Evolutionary conservation across 257 asterid species (phyloP).

Genomic region (Paulownia fortunei): DNA sequence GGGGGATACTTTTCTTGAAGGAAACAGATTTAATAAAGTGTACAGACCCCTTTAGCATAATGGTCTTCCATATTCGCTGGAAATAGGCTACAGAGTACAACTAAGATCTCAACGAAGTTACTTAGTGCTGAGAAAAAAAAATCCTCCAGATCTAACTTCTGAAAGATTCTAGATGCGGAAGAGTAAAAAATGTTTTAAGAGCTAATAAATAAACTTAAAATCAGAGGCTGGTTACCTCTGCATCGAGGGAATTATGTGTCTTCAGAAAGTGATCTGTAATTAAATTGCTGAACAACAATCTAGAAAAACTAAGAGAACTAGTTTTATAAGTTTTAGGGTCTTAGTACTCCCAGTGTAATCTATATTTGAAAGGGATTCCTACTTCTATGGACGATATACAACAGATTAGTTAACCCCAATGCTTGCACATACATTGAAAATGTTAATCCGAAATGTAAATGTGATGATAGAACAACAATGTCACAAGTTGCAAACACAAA

Average conservation of each 20-base stretch:
- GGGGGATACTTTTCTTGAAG: not conserved
- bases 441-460: not conserved
- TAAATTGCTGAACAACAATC: too few species aligned
- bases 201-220: too few species aligned
- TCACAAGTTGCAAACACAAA: too few species aligned
- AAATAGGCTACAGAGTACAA: not conserved
- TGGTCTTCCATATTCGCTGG: slow-evolving; percentile 10
- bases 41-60: not conserved
- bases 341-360: not conserved
- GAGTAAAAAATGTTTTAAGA: not conserved
- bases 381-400: not conserved
- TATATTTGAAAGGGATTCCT: slow-evolving; percentile 3
- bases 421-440: not conserved
- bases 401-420: not conserved
- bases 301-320: slow-evolving; percentile 5
- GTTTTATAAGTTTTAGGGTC: slow-evolving; percentile 4
- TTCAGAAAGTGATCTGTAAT: too few species aligned
- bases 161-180: too few species aligned
- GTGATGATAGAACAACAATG: not conserved
- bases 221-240: too few species aligned
- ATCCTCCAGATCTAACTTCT: not conserved
- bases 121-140: too few species aligned
- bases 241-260: too few species aligned
- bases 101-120: not conserved
- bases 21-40: not conserved